Conservation (phyloP, 176 grass and related monocot genomes). For the Lolium rigidum region DNA sequence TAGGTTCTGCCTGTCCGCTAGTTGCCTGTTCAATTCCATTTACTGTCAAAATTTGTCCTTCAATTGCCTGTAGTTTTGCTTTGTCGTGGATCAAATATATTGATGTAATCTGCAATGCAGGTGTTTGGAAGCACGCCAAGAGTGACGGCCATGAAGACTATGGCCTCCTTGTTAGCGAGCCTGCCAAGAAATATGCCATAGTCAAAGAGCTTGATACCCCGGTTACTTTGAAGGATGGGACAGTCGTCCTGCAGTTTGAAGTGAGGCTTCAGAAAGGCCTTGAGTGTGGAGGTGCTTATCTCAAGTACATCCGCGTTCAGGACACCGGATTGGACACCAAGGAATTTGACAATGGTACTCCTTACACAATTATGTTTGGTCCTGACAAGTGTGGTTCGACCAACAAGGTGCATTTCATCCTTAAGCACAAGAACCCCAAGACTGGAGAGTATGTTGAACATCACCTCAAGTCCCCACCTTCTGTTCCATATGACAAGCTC, state of each 20-base stretch:
- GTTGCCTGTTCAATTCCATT: too few relatives aligned
- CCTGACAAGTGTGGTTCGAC: slow-evolving; percentile 98
- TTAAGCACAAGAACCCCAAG: slow-evolving; percentile 95
- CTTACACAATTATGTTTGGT: slow-evolving; percentile 99
- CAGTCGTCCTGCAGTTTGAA: slow-evolving; percentile 84
- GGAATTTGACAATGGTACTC: slow-evolving; percentile 92
- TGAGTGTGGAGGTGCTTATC: slow-evolving; percentile 94
- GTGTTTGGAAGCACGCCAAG: slow-evolving; percentile 75
- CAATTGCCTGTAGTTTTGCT: background rate
- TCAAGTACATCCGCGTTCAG: slow-evolving; percentile 87
- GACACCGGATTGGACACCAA: slow-evolving; percentile 72
- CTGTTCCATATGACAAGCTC: slow-evolving; percentile 88
- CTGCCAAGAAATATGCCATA: slow-evolving; percentile 88
- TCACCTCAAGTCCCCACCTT: slow-evolving; percentile 91
- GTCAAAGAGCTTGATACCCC: slow-evolving; percentile 85
- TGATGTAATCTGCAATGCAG: too few relatives aligned
- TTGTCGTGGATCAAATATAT: background rate
- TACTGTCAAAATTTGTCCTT: background rate
- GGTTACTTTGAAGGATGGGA: slow-evolving; percentile 72
- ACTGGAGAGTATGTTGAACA: slow-evolving; percentile 91
- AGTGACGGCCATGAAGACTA: slow-evolving; percentile 96
- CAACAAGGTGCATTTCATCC: slow-evolving; percentile 98
- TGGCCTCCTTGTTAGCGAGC: slow-evolving; percentile 88
- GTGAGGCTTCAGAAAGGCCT: slow-evolving; percentile 92
- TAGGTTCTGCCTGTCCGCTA: too few relatives aligned